A percentile compares a stretch with the other conserved stretches of the same genome.
Evolutionary conservation across 1,284 basidiomycete species (phyloP).

Genomic region (Puccinia hordei): DNA sequence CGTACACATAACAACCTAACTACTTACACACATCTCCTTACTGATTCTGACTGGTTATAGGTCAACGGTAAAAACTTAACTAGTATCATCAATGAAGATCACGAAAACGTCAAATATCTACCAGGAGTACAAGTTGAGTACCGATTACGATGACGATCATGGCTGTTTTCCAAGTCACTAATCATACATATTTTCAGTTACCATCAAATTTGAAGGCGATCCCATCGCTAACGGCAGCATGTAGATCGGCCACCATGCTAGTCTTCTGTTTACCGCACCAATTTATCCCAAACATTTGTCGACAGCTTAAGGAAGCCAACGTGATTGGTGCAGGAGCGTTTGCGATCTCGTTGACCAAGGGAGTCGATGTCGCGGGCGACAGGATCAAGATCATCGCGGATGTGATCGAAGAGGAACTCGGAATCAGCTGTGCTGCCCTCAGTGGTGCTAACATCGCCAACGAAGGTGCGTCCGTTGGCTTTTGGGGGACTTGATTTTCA

Average conservation of each 20-base stretch:
- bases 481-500: neutral
- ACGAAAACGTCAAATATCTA: conserved; percentile 66
- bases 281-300: conserved; percentile 54
- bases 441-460: conserved; percentile 67
- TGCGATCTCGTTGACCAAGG: conserved; percentile 55
- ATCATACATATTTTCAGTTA: conserved; percentile 53
- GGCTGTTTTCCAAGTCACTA: neutral
- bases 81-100: conserved; percentile 65
- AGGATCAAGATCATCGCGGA: conserved; percentile 66
- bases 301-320: conserved; percentile 51
- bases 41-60: conserved; percentile 54
- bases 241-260: conserved; percentile 60
- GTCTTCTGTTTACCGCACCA: conserved; percentile 63
- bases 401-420: conserved; percentile 64
- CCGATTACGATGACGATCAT: conserved; percentile 60
- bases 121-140: conserved; percentile 63
- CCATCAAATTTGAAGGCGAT: conserved; percentile 60
- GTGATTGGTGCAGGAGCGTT: conserved; percentile 28
- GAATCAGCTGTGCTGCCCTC: conserved; percentile 63
- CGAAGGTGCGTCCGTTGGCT: conserved; percentile 58
- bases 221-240: conserved; percentile 61
- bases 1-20: neutral
- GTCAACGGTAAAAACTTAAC: conserved; percentile 64
- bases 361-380: conserved; percentile 63
- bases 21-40: neutral